Evolutionary conservation across 257 asterid species (phyloP).

Genomic region (Prunella vulgaris): DNA sequence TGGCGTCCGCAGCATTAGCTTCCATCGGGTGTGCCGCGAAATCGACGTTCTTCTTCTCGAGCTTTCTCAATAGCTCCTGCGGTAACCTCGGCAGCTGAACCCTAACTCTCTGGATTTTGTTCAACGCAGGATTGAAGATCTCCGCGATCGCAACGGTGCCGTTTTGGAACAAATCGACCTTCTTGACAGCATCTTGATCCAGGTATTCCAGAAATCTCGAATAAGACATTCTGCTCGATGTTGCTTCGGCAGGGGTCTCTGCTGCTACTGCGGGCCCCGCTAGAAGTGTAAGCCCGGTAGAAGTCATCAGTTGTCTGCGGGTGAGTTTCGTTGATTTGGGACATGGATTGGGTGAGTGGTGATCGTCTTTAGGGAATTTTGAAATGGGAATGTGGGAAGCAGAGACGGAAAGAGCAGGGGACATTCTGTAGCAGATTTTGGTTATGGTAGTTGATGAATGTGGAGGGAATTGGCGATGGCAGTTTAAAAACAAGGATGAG

Average conservation of each 20-base stretch:
- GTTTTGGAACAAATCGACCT: conserved; percentile 57
- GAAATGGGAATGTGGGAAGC: conserved; percentile 38
- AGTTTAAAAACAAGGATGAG: conserved; percentile 24
- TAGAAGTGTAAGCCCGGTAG: conserved; percentile 34
- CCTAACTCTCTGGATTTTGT: conserved; percentile 53
- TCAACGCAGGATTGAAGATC: conserved; percentile 42
- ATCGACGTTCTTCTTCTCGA: conserved; percentile 48
- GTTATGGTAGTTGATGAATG: conserved; percentile 6
- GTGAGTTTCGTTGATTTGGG: conserved; percentile 27
- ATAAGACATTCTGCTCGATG: conserved; percentile 61
- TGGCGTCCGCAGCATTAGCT: conserved; percentile 18
- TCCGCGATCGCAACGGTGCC: conserved; percentile 59
- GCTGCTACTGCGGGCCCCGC: conserved; percentile 37
- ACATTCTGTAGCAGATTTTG: conserved; percentile 27
- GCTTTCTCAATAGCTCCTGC: conserved; percentile 43
- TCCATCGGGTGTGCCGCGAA: conserved; percentile 52
- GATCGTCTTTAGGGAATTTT: conserved; percentile 38
- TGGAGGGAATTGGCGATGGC: conserved; percentile 39
- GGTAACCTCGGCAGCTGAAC: conserved; percentile 63
- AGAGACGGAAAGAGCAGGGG: conserved; percentile 29
- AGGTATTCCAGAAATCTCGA: conserved; percentile 59
- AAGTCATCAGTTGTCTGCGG: conserved; percentile 35
- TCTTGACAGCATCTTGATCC: conserved; percentile 48
- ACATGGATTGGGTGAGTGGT: conserved; percentile 9
- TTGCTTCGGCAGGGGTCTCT: conserved; percentile 39